Evolutionary conservation across 2,329 filamentous ascomycete genomes (phyloP), one percentile per base, ranked within the genome.

Genomic region (Harringtonia lauricola): DNA sequence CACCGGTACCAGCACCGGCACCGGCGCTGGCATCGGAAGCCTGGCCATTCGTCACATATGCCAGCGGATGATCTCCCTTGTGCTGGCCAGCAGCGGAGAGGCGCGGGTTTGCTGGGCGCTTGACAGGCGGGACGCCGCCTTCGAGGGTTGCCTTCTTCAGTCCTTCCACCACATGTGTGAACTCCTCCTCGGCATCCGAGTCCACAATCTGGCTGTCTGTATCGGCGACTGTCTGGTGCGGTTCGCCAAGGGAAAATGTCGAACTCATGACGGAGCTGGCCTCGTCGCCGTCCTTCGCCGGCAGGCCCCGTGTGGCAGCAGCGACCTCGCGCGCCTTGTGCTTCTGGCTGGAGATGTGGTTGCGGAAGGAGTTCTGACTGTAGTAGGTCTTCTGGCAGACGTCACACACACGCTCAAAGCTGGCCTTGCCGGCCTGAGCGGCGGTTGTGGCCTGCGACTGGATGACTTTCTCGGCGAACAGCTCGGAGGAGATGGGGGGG

Each of bases 381-480:
- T 83, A 96, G 64, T 94, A 98, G 14, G 84, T 88, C 69, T 94
- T 94, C 57, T 84, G 76, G 68, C 92, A 98, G 18, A 81, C 74
- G 3, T 79, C 70, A 63, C 92, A 98, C 26, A 71, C 67, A 58
- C 84, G 88, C 61, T 95, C 87, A 58, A 89, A 96, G 14, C 86
- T 80, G 5, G 89, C 90, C 64, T 86, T 87, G 49, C 88, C 85
- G 44, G 88, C 87, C 50, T 90, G 86, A 29, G 87, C 87, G 35
- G 76, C 85, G 15, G 88, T 84, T 8, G 77, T 79, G 24, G 89
- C 89, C 59, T 94, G 87, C 51, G 89, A 90, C 54, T 88, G 86
- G 15, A 95, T 71, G 33, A 98, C 90, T 63, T 96, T 96, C 55
- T 96, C 92, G 55, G 87, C 87, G 63, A 96, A 98, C 46, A 87